Percentiles rank a stretch among this genome's conserved stretches.
phyloP scores from a whole-genome alignment of 352 stramenopile genomes.

The Phytophthora brassicae region DNA sequence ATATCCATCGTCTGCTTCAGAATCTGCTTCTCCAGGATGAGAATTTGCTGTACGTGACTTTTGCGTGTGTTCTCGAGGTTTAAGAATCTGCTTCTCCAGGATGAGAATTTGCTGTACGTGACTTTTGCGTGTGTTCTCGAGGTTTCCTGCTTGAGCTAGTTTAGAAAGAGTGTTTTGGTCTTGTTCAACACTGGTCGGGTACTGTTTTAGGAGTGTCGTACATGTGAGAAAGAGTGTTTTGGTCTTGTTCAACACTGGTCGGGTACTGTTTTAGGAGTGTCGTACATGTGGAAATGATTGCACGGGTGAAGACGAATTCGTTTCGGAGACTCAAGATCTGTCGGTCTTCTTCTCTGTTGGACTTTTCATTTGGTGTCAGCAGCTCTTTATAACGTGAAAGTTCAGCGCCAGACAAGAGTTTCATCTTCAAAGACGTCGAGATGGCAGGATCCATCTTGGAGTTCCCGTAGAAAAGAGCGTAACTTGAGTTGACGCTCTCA shows the following conservation, averaged over 20 bases:
- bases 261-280: slow-evolving; percentile 43
- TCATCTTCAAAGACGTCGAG: slow-evolving; percentile 47
- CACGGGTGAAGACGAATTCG: slow-evolving; percentile 49
- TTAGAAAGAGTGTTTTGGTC: slow-evolving; percentile 24
- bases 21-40: slow-evolving; percentile 67
- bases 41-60: slow-evolving; percentile 41
- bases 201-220: slow-evolving; percentile 40
- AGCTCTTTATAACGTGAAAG: slow-evolving; percentile 36
- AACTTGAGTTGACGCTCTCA: slow-evolving; percentile 46
- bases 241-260: slow-evolving; percentile 40
- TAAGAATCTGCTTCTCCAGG: slow-evolving; percentile 64
- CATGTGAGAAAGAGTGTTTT: slow-evolving; percentile 29
- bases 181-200: slow-evolving; percentile 38
- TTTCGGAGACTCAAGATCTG: slow-evolving; percentile 48
- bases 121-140: slow-evolving; percentile 18
- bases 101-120: slow-evolving; percentile 50
- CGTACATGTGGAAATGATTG: slow-evolving; percentile 41
- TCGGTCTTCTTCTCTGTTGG: not conserved
- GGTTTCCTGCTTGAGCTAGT: too few relatives aligned
- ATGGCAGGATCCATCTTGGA: slow-evolving; percentile 16
- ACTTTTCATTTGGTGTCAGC: slow-evolving; percentile 10
- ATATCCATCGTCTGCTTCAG: slow-evolving; percentile 52
- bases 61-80: slow-evolving; percentile 23
- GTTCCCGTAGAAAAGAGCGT: slow-evolving; percentile 32
- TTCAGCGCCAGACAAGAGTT: slow-evolving; percentile 40